Evolutionary conservation across 1,284 basidiomycete species (phyloP).

Genomic region (Melampsora abietis-canadensis): DNA sequence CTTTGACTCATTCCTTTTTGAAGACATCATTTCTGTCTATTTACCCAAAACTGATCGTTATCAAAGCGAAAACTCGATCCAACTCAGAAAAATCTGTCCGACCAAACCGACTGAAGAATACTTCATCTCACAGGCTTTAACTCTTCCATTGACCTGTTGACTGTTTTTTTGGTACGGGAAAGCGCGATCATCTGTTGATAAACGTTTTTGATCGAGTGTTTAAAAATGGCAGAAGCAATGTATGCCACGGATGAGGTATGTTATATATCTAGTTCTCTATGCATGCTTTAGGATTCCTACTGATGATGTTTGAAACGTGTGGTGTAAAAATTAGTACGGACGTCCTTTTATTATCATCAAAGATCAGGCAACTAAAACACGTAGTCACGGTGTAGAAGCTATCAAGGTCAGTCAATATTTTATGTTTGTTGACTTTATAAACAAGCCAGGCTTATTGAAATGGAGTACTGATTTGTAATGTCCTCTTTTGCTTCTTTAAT

Average conservation of each 20-base stretch:
- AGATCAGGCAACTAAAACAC: conserved; percentile 91
- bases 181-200: no score
- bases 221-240: conserved; percentile 60
- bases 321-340: conserved; percentile 66
- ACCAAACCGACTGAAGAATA: no score
- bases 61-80: no score
- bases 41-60: no score
- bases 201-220: no score
- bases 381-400: conserved; percentile 88
- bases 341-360: conserved; percentile 78
- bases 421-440: neutral
- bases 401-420: conserved; percentile 70
- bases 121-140: no score
- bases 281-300: conserved; percentile 45
- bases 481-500: neutral
- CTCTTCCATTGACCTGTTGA: no score
- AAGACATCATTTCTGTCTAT: no score
- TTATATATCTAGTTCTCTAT: conserved; percentile 1
- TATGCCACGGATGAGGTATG: conserved; percentile 86
- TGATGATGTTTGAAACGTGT: neutral
- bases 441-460: neutral
- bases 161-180: no score
- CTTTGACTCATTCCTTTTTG: no score
- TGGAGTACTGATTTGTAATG: conserved; percentile 22
- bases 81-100: no score